A percentile compares a stretch with the other conserved stretches of the same genome.
These are phyloP conservation scores for Agarophyton chilense DNA, from an alignment of 23 red algal genomes.

Conservation along the genomic window DNA sequence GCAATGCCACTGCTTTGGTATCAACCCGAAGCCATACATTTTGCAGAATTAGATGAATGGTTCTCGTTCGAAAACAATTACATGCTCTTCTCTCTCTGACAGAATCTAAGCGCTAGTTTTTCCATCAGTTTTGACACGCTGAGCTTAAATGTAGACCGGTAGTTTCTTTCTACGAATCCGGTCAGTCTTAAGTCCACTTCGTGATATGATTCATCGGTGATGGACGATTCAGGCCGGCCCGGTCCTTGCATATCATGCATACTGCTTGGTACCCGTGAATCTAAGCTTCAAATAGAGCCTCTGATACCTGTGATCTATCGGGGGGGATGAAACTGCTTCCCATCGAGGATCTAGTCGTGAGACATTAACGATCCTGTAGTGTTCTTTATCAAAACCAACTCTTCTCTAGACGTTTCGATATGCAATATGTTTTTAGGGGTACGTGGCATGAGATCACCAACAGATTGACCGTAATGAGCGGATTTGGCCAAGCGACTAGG, in stretches of 20 bases:
- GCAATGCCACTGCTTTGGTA: constrained; percentile 25
- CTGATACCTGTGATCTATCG: neutral
- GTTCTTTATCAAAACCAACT: neutral
- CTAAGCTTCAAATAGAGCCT: neutral
- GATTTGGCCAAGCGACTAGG: neutral
- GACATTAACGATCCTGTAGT: neutral
- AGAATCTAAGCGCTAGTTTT: constrained; percentile 46
- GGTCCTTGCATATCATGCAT: neutral
- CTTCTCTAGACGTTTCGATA: neutral
- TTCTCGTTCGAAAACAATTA: constrained; percentile 6
- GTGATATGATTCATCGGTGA: constrained; percentile 14
- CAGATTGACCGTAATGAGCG: neutral
- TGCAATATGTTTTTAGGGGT: constrained; percentile 4
- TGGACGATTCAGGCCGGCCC: constrained; percentile 11
- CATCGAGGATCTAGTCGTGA: neutral
- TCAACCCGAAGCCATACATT: neutral
- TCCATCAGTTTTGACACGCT: constrained; percentile 29
- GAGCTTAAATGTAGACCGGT: constrained; percentile 20
- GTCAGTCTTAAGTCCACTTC: neutral
- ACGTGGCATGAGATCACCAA: neutral
- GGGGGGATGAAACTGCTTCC: neutral
- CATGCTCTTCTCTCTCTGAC: constrained; percentile 5
- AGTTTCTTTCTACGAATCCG: constrained; percentile 14
- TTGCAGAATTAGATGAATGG: constrained; percentile 5
- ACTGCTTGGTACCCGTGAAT: neutral